Evolutionary conservation across 192 early-diverging fungal species (phyloP).

Genomic region (Coemansia interrupta): DNA sequence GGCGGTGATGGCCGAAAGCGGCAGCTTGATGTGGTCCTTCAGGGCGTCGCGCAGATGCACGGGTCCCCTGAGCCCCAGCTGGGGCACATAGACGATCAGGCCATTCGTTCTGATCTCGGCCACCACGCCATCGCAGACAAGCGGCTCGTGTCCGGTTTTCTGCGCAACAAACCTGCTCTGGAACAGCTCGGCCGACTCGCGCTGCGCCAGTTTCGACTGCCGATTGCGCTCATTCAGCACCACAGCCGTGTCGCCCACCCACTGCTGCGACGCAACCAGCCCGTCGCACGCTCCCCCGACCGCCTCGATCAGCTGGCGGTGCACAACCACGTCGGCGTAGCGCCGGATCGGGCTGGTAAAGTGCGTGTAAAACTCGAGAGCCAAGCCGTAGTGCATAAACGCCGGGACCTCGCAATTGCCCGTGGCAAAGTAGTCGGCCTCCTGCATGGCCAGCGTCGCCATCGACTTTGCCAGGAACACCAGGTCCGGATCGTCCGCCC

Average conservation of each 20-base stretch:
- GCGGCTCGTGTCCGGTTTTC: constrained; percentile 32
- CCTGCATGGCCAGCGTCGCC: constrained; percentile 74
- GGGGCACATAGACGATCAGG: constrained; percentile 48
- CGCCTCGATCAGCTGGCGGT: constrained; percentile 62
- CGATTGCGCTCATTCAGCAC: constrained; percentile 69
- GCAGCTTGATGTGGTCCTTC: constrained; percentile 53
- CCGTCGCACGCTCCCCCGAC: constrained; percentile 13
- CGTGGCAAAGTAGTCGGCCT: constrained; percentile 69
- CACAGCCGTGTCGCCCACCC: constrained; percentile 35
- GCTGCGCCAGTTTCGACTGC: constrained; percentile 72
- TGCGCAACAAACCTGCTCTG: constrained; percentile 67
- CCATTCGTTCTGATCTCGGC: constrained; percentile 71
- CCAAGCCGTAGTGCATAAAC: constrained; percentile 72
- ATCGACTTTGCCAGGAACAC: constrained; percentile 64
- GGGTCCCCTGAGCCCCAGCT: constrained; percentile 67
- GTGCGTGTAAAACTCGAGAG: constrained; percentile 74
- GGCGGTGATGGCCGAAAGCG: constrained; percentile 59
- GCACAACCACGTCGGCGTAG: constrained; percentile 78
- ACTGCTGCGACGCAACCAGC: constrained; percentile 14
- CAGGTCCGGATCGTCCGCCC: constrained; percentile 53
- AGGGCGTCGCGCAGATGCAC: constrained; percentile 63
- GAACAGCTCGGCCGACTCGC: constrained; percentile 77
- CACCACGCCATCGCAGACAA: constrained; percentile 64
- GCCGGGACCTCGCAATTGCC: constrained; percentile 44
- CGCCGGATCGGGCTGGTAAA: constrained; percentile 79